phyloP scores from a whole-genome alignment of 805 yeast genomes.

The Lipomyces spencermartinsiae region DNA sequence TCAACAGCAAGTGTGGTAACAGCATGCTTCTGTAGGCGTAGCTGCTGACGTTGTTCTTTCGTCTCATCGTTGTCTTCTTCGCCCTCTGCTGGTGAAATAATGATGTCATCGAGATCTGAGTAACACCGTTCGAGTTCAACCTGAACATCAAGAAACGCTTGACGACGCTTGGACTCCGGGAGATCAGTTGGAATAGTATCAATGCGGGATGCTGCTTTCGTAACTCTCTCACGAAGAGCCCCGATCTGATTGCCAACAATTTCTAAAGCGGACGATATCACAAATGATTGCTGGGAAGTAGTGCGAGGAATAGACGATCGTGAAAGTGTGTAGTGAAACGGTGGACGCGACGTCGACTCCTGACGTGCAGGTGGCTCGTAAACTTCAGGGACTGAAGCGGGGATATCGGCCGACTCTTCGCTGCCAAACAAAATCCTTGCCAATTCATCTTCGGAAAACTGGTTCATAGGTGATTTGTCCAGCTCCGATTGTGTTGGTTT shows the following conservation, averaged over 20 bases:
- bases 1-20: conserved; percentile 42
- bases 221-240: conserved; percentile 10
- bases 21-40: conserved; percentile 38
- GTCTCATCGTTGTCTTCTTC: conserved; percentile 30
- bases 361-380: background rate
- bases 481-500: background rate
- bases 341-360: conserved; percentile 25
- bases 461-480: background rate
- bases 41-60: conserved; percentile 23
- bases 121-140: conserved; percentile 38
- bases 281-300: background rate
- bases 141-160: conserved; percentile 30
- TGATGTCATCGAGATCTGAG: conserved; percentile 40
- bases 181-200: conserved; percentile 12
- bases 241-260: conserved; percentile 11
- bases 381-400: background rate
- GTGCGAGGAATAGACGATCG: conserved; percentile 5
- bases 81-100: conserved; percentile 21
- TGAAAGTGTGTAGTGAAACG: conserved; percentile 33
- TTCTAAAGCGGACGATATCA: conserved; percentile 2
- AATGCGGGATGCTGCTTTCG: conserved; percentile 16
- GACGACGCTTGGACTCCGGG: conserved; percentile 9
- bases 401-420: background rate
- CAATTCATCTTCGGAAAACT: conserved; percentile 16
- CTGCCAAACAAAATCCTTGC: conserved; percentile 22